Conservation (phyloP, 495 filamentous ascomycete genomes). For the Saxophila tyrrhenica region DNA sequence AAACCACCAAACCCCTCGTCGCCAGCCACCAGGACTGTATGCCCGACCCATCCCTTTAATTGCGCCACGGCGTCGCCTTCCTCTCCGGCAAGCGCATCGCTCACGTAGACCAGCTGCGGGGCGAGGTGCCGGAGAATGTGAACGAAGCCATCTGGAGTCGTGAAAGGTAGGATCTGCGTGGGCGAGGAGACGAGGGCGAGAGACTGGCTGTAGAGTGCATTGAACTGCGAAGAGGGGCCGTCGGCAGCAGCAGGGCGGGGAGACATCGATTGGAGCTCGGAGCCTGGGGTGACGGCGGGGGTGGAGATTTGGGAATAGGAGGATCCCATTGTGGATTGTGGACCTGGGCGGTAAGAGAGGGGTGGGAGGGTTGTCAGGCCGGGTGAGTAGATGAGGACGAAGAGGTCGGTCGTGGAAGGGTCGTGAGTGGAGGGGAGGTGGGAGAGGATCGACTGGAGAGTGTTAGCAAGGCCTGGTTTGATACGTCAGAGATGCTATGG, state of each 20-base stretch:
- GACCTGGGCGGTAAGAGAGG: conserved; percentile 32
- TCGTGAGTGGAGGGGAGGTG: conserved; percentile 69
- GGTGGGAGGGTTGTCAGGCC: conserved; percentile 49
- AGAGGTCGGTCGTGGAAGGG: conserved; percentile 55
- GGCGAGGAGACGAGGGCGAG: conserved; percentile 67
- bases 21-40: conserved; percentile 74
- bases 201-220: conserved; percentile 65
- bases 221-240: conserved; percentile 42
- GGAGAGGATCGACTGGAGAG: conserved; percentile 67
- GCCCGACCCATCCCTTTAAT: conserved; percentile 60
- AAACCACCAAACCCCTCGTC: conserved; percentile 76
- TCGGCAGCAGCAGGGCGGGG: conserved; percentile 22
- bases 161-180: conserved; percentile 79
- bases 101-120: conserved; percentile 75
- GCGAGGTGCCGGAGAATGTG: conserved; percentile 75
- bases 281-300: conserved; percentile 56
- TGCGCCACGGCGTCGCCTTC: conserved; percentile 25
- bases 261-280: conserved; percentile 44
- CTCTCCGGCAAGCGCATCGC: conserved; percentile 45
- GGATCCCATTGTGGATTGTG: conserved; percentile 42
- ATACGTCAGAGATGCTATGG: conserved; percentile 18
- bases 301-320: conserved; percentile 59
- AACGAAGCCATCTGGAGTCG: conserved; percentile 59
- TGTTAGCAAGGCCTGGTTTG: conserved; percentile 9
- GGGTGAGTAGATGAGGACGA: conserved; percentile 81